phyloP scores from a whole-genome alignment of 768 basidiomycete species.

The Leccinum arenicola region DNA sequence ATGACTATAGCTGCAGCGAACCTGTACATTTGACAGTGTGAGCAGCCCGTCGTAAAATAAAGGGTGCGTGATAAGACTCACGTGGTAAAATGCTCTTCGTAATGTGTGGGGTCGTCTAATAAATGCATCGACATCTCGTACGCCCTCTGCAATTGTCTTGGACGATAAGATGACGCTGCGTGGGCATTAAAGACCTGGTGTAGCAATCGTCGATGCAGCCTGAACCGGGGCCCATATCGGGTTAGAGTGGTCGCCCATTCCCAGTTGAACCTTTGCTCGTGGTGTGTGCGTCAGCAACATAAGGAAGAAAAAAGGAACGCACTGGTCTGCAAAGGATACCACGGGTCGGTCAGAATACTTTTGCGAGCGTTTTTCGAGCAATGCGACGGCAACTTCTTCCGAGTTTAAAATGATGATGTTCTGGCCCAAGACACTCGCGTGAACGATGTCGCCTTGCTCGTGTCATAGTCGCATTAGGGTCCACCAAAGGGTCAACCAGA shows the following conservation, averaged over 20 bases:
- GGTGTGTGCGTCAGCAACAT: no score
- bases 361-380: neutral
- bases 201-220: neutral
- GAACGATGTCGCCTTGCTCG: neutral
- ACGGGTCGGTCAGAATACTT: neutral
- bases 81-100: neutral
- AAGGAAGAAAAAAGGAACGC: neutral
- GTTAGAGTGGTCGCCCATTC: neutral
- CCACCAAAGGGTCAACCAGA: neutral
- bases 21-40: no score
- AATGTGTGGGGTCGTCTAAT: neutral
- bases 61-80: neutral
- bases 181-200: neutral
- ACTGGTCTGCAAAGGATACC: neutral
- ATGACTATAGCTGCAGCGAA: neutral
- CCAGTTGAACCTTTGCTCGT: neutral
- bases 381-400: neutral
- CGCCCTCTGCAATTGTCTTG: neutral
- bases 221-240: neutral
- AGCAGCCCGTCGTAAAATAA: no score
- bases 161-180: neutral
- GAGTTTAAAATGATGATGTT: neutral
- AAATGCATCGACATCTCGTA: neutral
- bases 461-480: neutral
- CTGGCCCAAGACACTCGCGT: neutral